phyloP scores from a whole-genome alignment of 2,329 filamentous ascomycete genomes.

The Endoconidiophora polonica region DNA sequence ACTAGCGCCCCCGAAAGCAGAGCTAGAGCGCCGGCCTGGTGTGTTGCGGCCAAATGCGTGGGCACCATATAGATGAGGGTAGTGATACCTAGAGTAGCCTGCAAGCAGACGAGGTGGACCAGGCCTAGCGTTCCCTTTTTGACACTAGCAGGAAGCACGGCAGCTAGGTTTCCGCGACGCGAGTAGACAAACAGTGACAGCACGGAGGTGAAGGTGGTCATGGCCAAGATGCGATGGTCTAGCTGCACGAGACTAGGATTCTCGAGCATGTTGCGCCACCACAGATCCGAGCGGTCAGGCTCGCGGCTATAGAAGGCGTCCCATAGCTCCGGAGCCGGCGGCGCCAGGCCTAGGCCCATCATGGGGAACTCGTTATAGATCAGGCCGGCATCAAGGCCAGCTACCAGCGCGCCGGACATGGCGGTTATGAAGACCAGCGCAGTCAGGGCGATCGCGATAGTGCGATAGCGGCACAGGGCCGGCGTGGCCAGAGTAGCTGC shows the following conservation, averaged over 20 bases:
- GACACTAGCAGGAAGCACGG: conserved; percentile 44
- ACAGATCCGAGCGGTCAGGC: conserved; percentile 64
- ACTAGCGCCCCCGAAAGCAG: conserved; percentile 70
- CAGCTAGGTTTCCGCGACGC: conserved; percentile 41
- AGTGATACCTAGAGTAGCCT: conserved; percentile 73
- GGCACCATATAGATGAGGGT: conserved; percentile 93
- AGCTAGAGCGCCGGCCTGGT: conserved; percentile 80
- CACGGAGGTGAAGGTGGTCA: conserved; percentile 70
- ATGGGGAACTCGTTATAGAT: conserved; percentile 98
- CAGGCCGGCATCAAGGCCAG: conserved; percentile 83
- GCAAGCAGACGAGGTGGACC: conserved; percentile 64
- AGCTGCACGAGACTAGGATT: conserved; percentile 93
- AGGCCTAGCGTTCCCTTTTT: conserved; percentile 59
- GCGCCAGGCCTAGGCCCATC: conserved; percentile 75
- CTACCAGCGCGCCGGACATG: conserved; percentile 86
- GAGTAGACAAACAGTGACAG: conserved; percentile 68
- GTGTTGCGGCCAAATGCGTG: conserved; percentile 68
- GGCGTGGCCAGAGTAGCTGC: conserved; percentile 49
- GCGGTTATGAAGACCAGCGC: conserved; percentile 73
- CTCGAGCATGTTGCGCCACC: conserved; percentile 96
- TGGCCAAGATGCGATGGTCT: conserved; percentile 84
- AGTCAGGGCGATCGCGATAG: conserved; percentile 52
- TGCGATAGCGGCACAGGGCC: conserved; percentile 55
- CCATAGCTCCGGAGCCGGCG: conserved; percentile 69
- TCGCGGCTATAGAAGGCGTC: conserved; percentile 71